These are phyloP conservation scores for Gaultheria prostrata DNA, from an alignment of 148 eudicot species.

Conservation along the genomic window DNA sequence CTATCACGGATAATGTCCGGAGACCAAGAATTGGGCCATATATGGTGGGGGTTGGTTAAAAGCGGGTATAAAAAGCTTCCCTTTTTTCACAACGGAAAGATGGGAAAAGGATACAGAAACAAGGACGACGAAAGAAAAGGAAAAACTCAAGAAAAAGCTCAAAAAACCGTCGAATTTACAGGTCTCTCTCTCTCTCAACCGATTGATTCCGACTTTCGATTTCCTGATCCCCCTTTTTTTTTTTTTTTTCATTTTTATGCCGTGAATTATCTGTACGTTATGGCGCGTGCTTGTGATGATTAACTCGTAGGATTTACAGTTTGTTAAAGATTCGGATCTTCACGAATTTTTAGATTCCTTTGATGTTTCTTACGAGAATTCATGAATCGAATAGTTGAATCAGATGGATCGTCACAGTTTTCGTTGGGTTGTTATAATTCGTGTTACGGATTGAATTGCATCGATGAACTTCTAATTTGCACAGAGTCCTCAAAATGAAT, in stretches of 20 bases:
- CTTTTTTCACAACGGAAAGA: neutral
- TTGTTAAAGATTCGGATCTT: neutral
- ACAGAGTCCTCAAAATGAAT: neutral
- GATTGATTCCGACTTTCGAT: neutral
- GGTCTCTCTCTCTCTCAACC: neutral
- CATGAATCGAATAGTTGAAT: neutral
- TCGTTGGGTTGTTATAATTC: neutral
- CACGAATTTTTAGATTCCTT: neutral
- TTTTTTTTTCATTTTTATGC: neutral
- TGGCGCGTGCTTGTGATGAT: neutral
- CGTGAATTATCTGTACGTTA: neutral
- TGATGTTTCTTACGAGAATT: neutral
- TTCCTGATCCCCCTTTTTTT: neutral
- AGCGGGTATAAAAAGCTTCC: neutral
- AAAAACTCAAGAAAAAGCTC: neutral
- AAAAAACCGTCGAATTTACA: neutral
- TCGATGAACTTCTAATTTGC: neutral
- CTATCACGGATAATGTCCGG: neutral
- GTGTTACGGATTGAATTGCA: neutral
- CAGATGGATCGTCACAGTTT: neutral
- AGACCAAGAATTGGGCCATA: neutral
- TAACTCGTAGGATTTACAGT: neutral
- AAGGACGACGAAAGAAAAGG: neutral
- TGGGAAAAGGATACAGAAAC: neutral
- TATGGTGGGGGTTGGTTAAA: neutral